Base-by-base conservation (phyloP, 139 green algal genomes). In the Tetradesmus lagerheimii region DNA sequence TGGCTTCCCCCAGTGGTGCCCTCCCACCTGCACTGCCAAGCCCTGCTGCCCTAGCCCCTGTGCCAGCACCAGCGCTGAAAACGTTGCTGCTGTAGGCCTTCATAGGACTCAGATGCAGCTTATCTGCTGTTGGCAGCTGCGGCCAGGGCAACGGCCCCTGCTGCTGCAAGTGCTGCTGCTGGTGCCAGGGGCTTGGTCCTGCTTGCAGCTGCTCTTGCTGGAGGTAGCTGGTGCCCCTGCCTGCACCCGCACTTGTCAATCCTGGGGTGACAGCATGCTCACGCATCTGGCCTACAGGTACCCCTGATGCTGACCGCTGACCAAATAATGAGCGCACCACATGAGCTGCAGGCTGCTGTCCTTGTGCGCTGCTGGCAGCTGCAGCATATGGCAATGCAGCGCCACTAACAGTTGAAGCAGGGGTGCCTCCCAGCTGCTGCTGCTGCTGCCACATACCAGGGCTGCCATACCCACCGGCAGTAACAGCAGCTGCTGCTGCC, bases 121-220 rank as follows among this genome's bases (percentile, higher is more conserved):
- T 78, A 25, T 88, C n/a, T 15, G 31, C 3, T 4, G n/a, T 34
- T 47, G 35, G 83, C 9, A 43, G 64, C 27, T 88, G 43, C 75
- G 83, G 64, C 83, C 83, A 88, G 2, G 83, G 85, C 43, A 82
- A 31, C 31, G 67, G 85, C 29, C 29, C 34, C 43, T 82, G 85
- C 80, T 43, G 80, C 80, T 71, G 80, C 80, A n/a, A 34, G n/a
- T 50, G 41, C 38, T 89, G 84, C 64, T 71, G 84, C 66, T 39
- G 38, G 20, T 53, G 66, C 41, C 41, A 74, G 15, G 41, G 8
- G 79, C 15, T 50, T 4, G 84, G 39, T 15, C 64, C 84, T 27
- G 38, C 35, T 29, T 89, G 64, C 84, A 67, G 64, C 39, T 81
- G 84, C 41, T 81, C 66, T 45, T 81, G 47, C n/a, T 62, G 2